Evolutionary conservation across 2,329 filamentous ascomycete genomes (phyloP).

Genomic region (Colletotrichum echinochloae): DNA sequence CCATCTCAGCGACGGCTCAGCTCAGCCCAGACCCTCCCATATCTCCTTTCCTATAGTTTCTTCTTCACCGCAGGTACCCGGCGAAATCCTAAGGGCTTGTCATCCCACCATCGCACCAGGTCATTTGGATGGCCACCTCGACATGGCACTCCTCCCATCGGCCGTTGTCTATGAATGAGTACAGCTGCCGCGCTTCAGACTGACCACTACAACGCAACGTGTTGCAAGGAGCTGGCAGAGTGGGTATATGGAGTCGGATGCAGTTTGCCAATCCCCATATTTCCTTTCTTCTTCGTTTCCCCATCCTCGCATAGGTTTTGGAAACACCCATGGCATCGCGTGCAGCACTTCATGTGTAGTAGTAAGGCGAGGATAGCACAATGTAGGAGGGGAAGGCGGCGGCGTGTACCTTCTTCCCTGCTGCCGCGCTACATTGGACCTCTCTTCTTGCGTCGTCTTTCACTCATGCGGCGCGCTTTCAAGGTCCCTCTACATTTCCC

Average conservation of each 20-base stretch:
- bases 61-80: slow-evolving; percentile 25
- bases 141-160: not conserved
- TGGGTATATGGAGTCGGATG: not conserved
- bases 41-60: slow-evolving; percentile 14
- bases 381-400: slow-evolving; percentile 17
- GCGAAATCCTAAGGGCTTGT: slow-evolving; percentile 19
- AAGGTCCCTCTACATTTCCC: not conserved
- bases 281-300: slow-evolving; percentile 14
- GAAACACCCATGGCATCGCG: slow-evolving; percentile 23
- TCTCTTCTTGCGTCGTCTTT: slow-evolving; percentile 21
- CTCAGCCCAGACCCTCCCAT: slow-evolving; percentile 23
- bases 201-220: not conserved
- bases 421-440: slow-evolving; percentile 15
- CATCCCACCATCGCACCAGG: slow-evolving; percentile 20
- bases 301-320: slow-evolving; percentile 7
- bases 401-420: slow-evolving; percentile 29
- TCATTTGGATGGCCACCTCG: slow-evolving; percentile 7
- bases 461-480: slow-evolving; percentile 1
- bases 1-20: slow-evolving; percentile 27
- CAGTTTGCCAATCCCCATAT: slow-evolving; percentile 8
- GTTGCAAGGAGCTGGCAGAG: not conserved
- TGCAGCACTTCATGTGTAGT: slow-evolving; percentile 26
- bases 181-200: not conserved
- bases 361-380: slow-evolving; percentile 10
- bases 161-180: not conserved